A percentile compares a stretch with the other conserved stretches of the same genome.
Evolutionary conservation across 2,329 filamentous ascomycete genomes (phyloP).

Genomic region (Sarocladium oryzae): DNA sequence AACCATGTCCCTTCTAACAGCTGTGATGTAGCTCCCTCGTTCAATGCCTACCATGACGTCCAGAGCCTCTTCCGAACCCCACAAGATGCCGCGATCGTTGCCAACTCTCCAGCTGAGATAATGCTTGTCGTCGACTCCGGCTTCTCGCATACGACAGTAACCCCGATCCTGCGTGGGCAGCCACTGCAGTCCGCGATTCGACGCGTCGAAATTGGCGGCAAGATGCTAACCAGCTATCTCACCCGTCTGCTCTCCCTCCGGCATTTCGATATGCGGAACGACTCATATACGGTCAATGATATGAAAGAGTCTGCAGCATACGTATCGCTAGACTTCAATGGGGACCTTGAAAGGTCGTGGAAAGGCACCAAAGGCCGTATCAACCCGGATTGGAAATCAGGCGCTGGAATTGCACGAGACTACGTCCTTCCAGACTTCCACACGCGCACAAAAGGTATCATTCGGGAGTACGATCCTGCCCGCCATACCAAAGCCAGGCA

Average conservation of each 20-base stretch:
- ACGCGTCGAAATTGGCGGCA: slow-evolving; percentile 84
- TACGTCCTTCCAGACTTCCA: slow-evolving; percentile 85
- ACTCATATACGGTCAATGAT: slow-evolving; percentile 88
- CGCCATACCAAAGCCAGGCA: slow-evolving; percentile 47
- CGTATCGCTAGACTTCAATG: slow-evolving; percentile 68
- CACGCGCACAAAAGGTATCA: slow-evolving; percentile 53
- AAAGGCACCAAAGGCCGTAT: slow-evolving; percentile 62
- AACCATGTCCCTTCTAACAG: not conserved
- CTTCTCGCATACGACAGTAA: slow-evolving; percentile 88
- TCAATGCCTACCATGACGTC: slow-evolving; percentile 79
- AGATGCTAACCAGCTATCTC: slow-evolving; percentile 86
- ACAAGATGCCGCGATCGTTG: slow-evolving; percentile 33
- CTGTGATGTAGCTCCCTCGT: slow-evolving; percentile 51
- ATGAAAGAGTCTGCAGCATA: slow-evolving; percentile 91
- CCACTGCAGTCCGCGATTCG: slow-evolving; percentile 77
- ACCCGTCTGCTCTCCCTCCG: slow-evolving; percentile 84
- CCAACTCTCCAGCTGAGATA: slow-evolving; percentile 61
- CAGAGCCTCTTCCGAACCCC: slow-evolving; percentile 61
- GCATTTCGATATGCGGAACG: slow-evolving; percentile 93
- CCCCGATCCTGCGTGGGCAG: slow-evolving; percentile 74
- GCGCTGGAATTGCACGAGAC: slow-evolving; percentile 68
- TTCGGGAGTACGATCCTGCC: slow-evolving; percentile 70
- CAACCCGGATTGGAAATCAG: slow-evolving; percentile 40
- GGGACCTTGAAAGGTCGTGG: slow-evolving; percentile 78
- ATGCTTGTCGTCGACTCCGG: slow-evolving; percentile 86